Conservation (phyloP, 2,329 filamentous ascomycete genomes). For the Venturia pyrina region DNA sequence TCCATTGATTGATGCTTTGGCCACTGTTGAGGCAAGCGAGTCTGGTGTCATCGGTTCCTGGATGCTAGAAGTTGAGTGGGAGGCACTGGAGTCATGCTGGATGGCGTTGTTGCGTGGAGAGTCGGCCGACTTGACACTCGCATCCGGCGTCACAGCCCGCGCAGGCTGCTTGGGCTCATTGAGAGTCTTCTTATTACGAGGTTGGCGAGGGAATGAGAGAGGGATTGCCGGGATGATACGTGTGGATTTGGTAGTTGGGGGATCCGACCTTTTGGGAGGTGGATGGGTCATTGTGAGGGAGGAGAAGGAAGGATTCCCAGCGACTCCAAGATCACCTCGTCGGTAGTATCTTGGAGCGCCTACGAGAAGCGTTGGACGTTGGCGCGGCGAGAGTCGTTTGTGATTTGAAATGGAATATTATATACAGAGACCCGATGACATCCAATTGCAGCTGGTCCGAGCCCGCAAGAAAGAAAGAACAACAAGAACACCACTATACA, state of each 20-base stretch:
- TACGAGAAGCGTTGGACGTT: background rate
- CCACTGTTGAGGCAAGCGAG: constrained; percentile 1
- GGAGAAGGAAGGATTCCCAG: background rate
- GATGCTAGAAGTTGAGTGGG: background rate
- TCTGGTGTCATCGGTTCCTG: constrained; percentile 7
- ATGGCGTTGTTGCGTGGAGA: background rate
- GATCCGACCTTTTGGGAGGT: background rate
- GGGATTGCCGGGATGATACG: background rate
- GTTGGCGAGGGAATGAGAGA: background rate
- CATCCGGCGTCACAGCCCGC: background rate
- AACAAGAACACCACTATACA: background rate
- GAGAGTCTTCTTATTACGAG: background rate
- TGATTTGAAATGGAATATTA: background rate
- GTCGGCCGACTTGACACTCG: constrained; percentile 3
- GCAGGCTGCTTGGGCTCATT: background rate
- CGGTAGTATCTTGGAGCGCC: constrained; percentile 2
- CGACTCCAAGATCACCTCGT: constrained; percentile 1
- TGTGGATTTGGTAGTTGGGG: background rate
- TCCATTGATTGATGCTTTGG: background rate
- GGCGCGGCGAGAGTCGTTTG: background rate
- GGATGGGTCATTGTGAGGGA: background rate
- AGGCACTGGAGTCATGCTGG: background rate
- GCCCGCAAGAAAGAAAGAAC: background rate
- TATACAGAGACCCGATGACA: background rate
- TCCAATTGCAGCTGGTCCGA: background rate